Evolutionary conservation across 176 grass and related monocot genomes (phyloP).

Genomic region (Ampelocalamus luodianensis): DNA sequence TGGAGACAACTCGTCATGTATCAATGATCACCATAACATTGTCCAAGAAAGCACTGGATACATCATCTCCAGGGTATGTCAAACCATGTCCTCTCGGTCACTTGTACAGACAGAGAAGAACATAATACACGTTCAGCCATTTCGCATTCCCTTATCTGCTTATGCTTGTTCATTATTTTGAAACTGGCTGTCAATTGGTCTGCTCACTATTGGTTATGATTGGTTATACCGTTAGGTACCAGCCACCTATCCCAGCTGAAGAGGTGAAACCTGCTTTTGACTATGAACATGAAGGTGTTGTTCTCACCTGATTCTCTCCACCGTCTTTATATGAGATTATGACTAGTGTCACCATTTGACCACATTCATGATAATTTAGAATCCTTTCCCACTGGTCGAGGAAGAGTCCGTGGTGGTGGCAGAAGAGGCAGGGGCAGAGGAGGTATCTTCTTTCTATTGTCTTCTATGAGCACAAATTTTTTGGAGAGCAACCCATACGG

Average conservation of each 20-base stretch:
- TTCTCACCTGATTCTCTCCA: background rate
- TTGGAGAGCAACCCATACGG: background rate
- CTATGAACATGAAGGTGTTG: conserved; percentile 72
- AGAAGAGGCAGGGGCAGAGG: conserved; percentile 84
- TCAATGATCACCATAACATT: conserved; percentile 89
- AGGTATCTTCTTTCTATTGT: conserved; percentile 50
- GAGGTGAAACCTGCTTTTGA: conserved; percentile 70
- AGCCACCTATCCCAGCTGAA: conserved; percentile 76
- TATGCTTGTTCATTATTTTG: background rate
- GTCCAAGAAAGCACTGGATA: conserved; percentile 75
- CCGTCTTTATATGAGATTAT: background rate
- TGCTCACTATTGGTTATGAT: conserved; percentile 28
- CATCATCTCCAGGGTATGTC: conserved; percentile 77
- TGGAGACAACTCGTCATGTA: conserved; percentile 84
- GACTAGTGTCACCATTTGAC: background rate
- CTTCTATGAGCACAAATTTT: conserved; percentile 10
- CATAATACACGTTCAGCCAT: background rate
- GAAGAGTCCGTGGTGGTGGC: conserved; percentile 62
- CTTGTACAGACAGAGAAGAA: conserved; percentile 2
- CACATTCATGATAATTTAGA: conserved; percentile 45
- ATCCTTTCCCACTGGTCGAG: conserved; percentile 48
- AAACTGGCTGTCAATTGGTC: conserved; percentile 5
- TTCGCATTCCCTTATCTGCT: background rate
- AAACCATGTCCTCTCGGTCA: conserved; percentile 12
- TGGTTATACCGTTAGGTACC: conserved; percentile 61